Percentiles rank a stretch among this genome's conserved stretches.
These are phyloP conservation scores for Rhizophagus clarus DNA, from an alignment of 192 early-diverging fungal genomes.

Conservation along the genomic window DNA sequence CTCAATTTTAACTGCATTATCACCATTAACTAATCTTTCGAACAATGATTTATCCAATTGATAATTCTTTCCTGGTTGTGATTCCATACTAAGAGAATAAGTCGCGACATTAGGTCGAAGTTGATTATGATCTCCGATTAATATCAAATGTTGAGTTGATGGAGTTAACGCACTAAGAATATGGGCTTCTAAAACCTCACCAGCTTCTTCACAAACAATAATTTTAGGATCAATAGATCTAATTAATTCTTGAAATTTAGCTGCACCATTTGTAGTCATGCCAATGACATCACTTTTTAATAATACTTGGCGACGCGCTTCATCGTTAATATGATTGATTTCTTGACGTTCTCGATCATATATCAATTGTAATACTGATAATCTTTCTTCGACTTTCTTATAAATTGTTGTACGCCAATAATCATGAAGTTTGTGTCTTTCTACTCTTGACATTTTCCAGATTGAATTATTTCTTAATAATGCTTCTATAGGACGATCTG, in stretches of 20 bases:
- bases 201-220: constrained; percentile 63
- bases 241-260: constrained; percentile 40
- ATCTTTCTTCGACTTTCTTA: constrained; percentile 26
- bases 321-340: constrained; percentile 38
- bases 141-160: constrained; percentile 55
- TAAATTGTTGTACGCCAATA: constrained; percentile 40
- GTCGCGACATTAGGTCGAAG: neutral
- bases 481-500: neutral
- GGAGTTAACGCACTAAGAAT: constrained; percentile 49
- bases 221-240: constrained; percentile 46
- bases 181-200: constrained; percentile 60
- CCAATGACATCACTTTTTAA: constrained; percentile 48
- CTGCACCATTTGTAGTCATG: constrained; percentile 64
- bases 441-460: constrained; percentile 52
- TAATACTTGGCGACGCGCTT: constrained; percentile 37
- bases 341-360: neutral
- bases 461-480: constrained; percentile 32
- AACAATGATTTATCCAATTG: constrained; percentile 52
- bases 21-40: constrained; percentile 39
- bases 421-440: constrained; percentile 42
- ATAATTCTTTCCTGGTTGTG: constrained; percentile 40
- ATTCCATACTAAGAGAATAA: constrained; percentile 37
- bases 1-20: constrained; percentile 14
- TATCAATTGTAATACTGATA: constrained; percentile 16
- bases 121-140: constrained; percentile 55